Evolutionary conservation across 805 yeast genomes (phyloP), one percentile per base, ranked within the genome.

Genomic region (Suhomyces xylopsoci): DNA sequence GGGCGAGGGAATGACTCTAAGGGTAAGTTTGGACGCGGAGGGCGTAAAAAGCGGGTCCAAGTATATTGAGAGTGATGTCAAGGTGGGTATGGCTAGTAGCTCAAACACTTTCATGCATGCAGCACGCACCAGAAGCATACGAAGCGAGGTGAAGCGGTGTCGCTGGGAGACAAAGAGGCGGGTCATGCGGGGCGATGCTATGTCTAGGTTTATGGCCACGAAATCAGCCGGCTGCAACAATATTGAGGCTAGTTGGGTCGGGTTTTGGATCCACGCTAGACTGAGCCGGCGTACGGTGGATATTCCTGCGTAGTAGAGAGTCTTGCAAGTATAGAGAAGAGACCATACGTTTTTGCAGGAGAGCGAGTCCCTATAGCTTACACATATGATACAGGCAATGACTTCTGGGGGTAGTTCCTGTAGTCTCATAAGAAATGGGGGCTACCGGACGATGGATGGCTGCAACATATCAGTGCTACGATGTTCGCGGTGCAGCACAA

Each of bases 261-360:
- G 42, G 12, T 24, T 19, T 17, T 4, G 9, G 12, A 38, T 7
- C 42, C 24, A 17, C 4, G 17, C 42, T 10, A 17, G 42, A 38
- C 42, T 38, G 20, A 38, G 42, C 22, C 42, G 20, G 42, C 42
- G 42, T 5, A 38, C 42, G 12, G 24, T 17, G 4, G 42, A 17
- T 4, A 45, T 45, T 3, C 48, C 48, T 2, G 28, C 14, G 20
- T 19, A 28, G 48, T 45, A 45, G 38, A 45, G 38, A 3, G 48
- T 12, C 12, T 45, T 45, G 48, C 48, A 45, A 10, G 48, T 45
- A 14, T 45, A 45, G 25, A 45, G 32, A 10, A 45, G 20, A 8
- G 19, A 5, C 26, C 26, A 42, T 17, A 24, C 10, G n/a, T 42
- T 8, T 42, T 24, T 20, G 45, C 30, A 22, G 2, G 45, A 22